A percentile compares a stretch with the other conserved stretches of the same genome.
Conservation (phyloP, 805 yeast species). For the Zygotorulaspora chibaensis region DNA sequence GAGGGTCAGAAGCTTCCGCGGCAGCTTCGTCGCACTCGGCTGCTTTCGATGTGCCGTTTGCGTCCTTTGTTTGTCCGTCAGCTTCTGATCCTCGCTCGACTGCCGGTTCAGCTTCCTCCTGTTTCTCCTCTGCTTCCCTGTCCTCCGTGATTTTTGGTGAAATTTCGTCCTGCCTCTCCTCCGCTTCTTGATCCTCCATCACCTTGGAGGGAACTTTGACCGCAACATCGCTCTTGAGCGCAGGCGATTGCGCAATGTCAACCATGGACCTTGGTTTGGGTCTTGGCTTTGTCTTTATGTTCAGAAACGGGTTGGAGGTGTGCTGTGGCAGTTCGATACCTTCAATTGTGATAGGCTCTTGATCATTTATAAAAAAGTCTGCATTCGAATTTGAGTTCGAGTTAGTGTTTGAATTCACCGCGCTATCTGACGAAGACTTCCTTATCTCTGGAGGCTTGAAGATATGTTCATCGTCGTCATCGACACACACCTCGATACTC, state of each 20-base stretch:
- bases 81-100: neutral
- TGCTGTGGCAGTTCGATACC: conserved; percentile 7
- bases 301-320: conserved; percentile 12
- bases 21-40: no score
- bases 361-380: conserved; percentile 13
- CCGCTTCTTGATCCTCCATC: conserved; percentile 8
- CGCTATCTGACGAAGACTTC: conserved; percentile 18
- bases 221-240: conserved; percentile 3
- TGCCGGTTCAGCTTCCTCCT: neutral
- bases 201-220: conserved; percentile 13
- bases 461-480: conserved; percentile 19
- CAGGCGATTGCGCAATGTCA: conserved; percentile 23
- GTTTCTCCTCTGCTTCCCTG: neutral
- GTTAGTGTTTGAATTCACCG: neutral
- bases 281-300: neutral
- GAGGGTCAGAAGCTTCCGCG: no score
- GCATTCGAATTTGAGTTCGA: conserved; percentile 3
- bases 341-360: conserved; percentile 10
- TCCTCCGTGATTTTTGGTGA: neutral
- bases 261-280: conserved; percentile 25
- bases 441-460: conserved; percentile 26
- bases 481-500: conserved; percentile 51
- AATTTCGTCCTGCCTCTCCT: conserved; percentile 2
- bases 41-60: no score
- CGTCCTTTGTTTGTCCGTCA: conserved; percentile 2